phyloP scores from a whole-genome alignment of 2,329 filamentous ascomycete genomes.

The Apiospora phragmitis region DNA sequence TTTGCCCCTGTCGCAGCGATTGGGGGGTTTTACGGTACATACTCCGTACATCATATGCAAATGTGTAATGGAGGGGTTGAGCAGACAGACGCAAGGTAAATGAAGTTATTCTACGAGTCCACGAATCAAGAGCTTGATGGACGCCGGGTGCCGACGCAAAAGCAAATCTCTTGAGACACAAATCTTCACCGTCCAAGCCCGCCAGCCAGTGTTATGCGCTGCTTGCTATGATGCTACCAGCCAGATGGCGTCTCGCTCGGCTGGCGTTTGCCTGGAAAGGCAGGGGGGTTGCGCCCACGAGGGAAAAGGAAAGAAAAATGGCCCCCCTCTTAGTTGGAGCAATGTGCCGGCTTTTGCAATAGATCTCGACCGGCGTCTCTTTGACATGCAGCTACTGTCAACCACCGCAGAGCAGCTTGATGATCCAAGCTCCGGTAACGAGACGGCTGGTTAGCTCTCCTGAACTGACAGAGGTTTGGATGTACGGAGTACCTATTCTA shows the following conservation, averaged over 20 bases:
- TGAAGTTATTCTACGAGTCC: neutral
- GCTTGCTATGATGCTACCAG: too few species aligned
- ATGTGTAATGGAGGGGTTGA: neutral
- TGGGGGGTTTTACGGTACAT: neutral
- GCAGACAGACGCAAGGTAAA: constrained; percentile 1
- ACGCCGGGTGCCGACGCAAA: constrained; percentile 3
- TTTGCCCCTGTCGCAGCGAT: neutral
- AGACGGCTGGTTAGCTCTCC: neutral
- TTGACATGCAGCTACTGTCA: neutral
- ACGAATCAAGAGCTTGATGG: neutral
- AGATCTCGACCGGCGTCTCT: neutral
- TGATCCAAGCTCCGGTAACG: neutral
- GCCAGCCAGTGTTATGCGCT: neutral
- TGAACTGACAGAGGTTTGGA: neutral
- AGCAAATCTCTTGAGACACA: neutral
- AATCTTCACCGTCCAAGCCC: neutral
- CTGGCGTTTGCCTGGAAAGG: neutral
- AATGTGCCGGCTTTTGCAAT: constrained; percentile 6
- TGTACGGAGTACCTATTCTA: neutral
- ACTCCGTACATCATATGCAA: too few species aligned
- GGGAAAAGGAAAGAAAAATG: neutral
- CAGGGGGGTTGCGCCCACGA: neutral
- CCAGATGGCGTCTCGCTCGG: neutral
- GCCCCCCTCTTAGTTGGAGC: neutral
- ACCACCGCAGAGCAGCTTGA: neutral